Base-by-base conservation (phyloP, 441 rosid genomes). In the Theobroma grandiflorum region DNA sequence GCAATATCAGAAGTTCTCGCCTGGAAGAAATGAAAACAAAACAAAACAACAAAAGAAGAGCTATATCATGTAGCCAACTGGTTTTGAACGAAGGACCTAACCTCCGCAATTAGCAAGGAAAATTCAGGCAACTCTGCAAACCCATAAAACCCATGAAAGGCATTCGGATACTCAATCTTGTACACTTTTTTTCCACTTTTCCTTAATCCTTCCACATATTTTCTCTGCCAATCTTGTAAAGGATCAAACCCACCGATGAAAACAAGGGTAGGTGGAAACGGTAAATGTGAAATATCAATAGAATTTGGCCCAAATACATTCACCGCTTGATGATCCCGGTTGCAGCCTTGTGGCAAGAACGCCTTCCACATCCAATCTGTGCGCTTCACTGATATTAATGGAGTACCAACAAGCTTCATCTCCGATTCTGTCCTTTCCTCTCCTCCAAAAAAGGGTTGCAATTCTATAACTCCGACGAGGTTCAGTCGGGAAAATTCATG, bases 341-440 rank as follows among this genome's bases (percentile, higher is more conserved):
- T 47, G 37, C 76, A 50, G 37, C 87, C 82, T 1, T 78, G 63
- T 0, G 84, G 87, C 62, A 79, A 35, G 59, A 81, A 76, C 8
- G 59, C 78, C 72, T 61, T 81, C 84, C 84, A 84, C 33, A 45
- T 1, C 84, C 86, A 79, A 18, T 84, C 87, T 0, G 79, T 18
- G 2, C 1, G 12, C 26, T 38, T 8, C n/a, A 72, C 9, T 33
- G 76, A 31, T 9, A 81, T 11, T 18, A 69, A 12, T 16, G 74
- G 31, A 26, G 31, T 1, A 0, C 31, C 31, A 26, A 26, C 31
- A 26, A 26, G 31, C 31, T 26, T 26, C 31, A 26, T 26, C 31
- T 26, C 31, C 31, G 31, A 26, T 26, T 26, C 31, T 26, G 31
- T 26, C 31, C 31, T 26, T 26, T 26, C 31, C 31, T 26, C 31